A percentile compares a stretch with the other conserved stretches of the same genome.
Conservation (phyloP, 345 rosid genomes). For the Sonneratia caseolaris region DNA sequence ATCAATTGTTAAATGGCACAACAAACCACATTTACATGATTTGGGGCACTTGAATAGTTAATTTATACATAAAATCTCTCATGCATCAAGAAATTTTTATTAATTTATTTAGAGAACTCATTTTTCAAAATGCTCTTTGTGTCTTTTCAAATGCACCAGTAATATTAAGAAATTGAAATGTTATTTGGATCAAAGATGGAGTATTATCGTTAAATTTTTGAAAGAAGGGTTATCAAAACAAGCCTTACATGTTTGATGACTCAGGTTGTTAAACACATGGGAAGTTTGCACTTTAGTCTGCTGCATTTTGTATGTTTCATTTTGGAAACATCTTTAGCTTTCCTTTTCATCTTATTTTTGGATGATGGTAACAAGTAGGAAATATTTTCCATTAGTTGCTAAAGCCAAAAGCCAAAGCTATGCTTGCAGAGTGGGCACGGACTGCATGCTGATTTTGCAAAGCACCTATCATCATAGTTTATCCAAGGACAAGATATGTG, state of each 20-base stretch:
- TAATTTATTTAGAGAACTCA: too few species aligned
- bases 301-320: neutral
- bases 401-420: slow-evolving; percentile 2
- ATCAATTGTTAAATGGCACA: neutral
- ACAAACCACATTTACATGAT: too few species aligned
- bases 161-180: too few species aligned
- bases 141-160: too few species aligned
- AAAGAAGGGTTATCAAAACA: neutral
- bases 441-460: slow-evolving; percentile 39
- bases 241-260: neutral
- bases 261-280: too few species aligned
- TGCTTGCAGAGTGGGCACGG: slow-evolving; percentile 50
- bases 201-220: too few species aligned
- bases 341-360: neutral
- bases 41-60: too few species aligned
- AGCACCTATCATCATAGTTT: slow-evolving; percentile 6
- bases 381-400: neutral
- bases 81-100: too few species aligned
- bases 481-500: neutral
- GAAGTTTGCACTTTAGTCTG: neutral
- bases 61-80: too few species aligned
- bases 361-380: neutral
- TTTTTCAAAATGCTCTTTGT: too few species aligned
- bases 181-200: too few species aligned
- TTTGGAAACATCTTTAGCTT: neutral